Conservation (phyloP, 345 rosid genomes). For the Acer campestre region DNA sequence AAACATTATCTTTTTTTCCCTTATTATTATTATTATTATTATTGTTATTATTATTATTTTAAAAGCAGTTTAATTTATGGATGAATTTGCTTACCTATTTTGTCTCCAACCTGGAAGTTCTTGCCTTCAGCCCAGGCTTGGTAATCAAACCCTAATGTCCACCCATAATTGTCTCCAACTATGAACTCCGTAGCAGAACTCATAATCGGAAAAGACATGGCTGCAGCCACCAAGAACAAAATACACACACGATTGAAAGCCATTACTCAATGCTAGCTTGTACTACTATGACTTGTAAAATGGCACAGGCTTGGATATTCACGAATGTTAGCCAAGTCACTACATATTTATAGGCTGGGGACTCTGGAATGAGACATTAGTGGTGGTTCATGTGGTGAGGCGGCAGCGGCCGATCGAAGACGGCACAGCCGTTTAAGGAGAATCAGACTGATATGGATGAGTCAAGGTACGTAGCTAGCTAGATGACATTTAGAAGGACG, state of each 20-base stretch:
- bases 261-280: slow-evolving; percentile 14
- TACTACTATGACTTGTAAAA: neutral
- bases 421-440: neutral
- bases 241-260: slow-evolving; percentile 17
- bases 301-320: too few relatives aligned
- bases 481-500: neutral
- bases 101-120: slow-evolving; percentile 36
- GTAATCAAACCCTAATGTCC: slow-evolving; percentile 32
- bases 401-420: neutral
- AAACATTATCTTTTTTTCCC: too few relatives aligned
- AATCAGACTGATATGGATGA: neutral
- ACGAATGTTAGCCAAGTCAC: too few relatives aligned
- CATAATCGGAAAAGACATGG: slow-evolving; percentile 14
- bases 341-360: too few relatives aligned
- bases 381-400: neutral
- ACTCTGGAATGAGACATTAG: too few relatives aligned
- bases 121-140: slow-evolving; percentile 32
- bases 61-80: too few relatives aligned
- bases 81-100: slow-evolving; percentile 30
- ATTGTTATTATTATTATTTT: too few relatives aligned
- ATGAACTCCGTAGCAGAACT: slow-evolving; percentile 28
- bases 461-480: neutral
- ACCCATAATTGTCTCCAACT: slow-evolving; percentile 36
- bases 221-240: slow-evolving; percentile 15
- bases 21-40: too few relatives aligned